These are phyloP conservation scores for Suillus luteus DNA, from an alignment of 768 basidiomycete species.

Conservation along the genomic window DNA sequence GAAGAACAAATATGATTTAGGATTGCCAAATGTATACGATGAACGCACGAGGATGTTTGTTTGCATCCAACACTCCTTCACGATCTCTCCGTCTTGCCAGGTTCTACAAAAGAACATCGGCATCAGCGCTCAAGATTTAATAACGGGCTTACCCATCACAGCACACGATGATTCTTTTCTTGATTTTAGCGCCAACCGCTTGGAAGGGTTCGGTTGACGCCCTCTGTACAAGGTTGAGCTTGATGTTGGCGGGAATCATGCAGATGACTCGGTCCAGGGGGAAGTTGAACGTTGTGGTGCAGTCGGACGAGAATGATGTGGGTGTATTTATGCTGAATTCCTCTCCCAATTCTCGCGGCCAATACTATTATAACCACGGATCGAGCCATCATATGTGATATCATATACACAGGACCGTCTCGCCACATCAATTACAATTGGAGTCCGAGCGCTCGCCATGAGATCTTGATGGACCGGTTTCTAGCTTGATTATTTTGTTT, in stretches of 20 bases:
- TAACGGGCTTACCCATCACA: constrained; percentile 64
- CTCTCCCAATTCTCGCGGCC: neutral
- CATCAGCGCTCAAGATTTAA: constrained; percentile 4
- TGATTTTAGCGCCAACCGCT: constrained; percentile 22
- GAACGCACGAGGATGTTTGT: constrained; percentile 57
- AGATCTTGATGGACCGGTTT: neutral
- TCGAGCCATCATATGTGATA: neutral
- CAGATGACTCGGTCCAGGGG: neutral
- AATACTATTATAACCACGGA: neutral
- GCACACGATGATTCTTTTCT: constrained; percentile 69
- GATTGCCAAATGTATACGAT: constrained; percentile 2
- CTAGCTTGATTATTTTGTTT: neutral
- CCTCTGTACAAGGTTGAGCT: constrained; percentile 7
- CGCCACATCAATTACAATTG: neutral
- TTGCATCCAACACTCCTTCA: constrained; percentile 45
- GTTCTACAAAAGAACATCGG: constrained; percentile 46
- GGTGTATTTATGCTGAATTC: constrained; percentile 29
- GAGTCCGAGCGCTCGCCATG: neutral
- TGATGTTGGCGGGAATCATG: constrained; percentile 17
- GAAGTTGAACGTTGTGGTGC: neutral
- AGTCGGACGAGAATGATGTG: neutral
- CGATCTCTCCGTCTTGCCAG: constrained; percentile 66
- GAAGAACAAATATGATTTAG: neutral
- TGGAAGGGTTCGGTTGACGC: constrained; percentile 2
- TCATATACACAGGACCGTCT: constrained; percentile 5